Conservation (phyloP, 1,284 basidiomycete genomes). For the Cutaneotrichosporon sp. region DNA sequence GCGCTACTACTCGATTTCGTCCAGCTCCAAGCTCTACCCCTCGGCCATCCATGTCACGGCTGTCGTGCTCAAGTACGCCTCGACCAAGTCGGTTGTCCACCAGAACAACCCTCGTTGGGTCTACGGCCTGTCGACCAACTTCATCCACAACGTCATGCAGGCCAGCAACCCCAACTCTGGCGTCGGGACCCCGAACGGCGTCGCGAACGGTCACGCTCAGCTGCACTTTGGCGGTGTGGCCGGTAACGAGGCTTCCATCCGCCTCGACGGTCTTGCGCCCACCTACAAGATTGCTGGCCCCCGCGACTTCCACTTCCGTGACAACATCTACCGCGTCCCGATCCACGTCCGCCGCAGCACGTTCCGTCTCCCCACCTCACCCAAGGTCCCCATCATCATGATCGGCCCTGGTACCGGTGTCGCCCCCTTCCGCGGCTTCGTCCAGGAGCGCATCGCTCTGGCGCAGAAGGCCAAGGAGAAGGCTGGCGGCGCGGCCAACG, state of each 20-base stretch:
- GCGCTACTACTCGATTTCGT: slow-evolving; percentile 97
- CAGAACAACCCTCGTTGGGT: slow-evolving; percentile 54
- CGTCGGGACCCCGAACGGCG: slow-evolving; percentile 27
- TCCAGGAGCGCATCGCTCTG: slow-evolving; percentile 93
- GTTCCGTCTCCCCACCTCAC: slow-evolving; percentile 92
- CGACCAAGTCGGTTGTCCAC: slow-evolving; percentile 56
- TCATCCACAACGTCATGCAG: slow-evolving; percentile 83
- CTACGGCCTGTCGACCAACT: slow-evolving; percentile 85
- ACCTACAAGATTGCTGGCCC: slow-evolving; percentile 84
- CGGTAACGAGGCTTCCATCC: slow-evolving; percentile 12
- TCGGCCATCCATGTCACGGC: slow-evolving; percentile 88
- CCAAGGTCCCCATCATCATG: slow-evolving; percentile 98
- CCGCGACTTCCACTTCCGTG: slow-evolving; percentile 66
- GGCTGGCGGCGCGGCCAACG: slow-evolving; percentile 73
- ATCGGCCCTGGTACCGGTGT: slow-evolving; percentile 97
- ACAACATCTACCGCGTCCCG: slow-evolving; percentile 72
- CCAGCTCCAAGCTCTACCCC: slow-evolving; percentile 85
- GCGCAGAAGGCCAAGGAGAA: slow-evolving; percentile 90
- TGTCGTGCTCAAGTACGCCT: slow-evolving; percentile 87
- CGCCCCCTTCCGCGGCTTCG: slow-evolving; percentile 96
- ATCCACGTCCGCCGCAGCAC: slow-evolving; percentile 93
- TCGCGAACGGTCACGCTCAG: neutral
- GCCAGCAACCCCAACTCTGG: slow-evolving; percentile 55
- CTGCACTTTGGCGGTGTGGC: slow-evolving; percentile 12
- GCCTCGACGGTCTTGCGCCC: slow-evolving; percentile 49